Base-by-base conservation (phyloP, 2,329 filamentous ascomycete genomes). In the Colletotrichum spinosum region DNA sequence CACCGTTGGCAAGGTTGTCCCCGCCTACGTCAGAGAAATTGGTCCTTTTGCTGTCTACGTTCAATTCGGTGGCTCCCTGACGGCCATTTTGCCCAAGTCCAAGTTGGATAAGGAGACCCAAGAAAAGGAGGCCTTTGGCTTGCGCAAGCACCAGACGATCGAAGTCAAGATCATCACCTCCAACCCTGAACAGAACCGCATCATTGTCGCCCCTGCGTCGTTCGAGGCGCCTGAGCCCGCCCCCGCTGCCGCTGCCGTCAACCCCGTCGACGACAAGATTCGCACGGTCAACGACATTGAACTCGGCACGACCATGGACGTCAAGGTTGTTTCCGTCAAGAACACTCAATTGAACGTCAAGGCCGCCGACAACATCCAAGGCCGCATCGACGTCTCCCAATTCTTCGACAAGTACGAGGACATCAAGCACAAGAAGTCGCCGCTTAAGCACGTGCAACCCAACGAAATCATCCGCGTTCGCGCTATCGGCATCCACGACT, bases 351-450 rank as follows among this genome's bases (percentile, higher is more conserved):
- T 98, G 60, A 98, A 98, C 70, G 93, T 99, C 6, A 88, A 92
- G 70, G 84, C 98, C 55, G 91, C 93, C 48, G 93, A 97, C 73
- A 93, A 94, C 69, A 84, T 97, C 8, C 92, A 97, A 75, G 96
- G 95, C n/a, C 92, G 96, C 15, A 90, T 99, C 65, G 95, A 97
- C 73, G 88, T 96, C 6, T 97, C 96, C 1, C 93, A 98, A 75
- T 80, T 94, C 11, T 99, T 97, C 75, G 92, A 97, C 75, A 84
- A 84, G 10, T 97, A 92, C 90, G 91, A 97, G 51, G 90, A 95
- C 48, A 96, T 99, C 72, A 84, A 88, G 60, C 89, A 97, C 73
- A 87, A 90, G 63, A 97, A 95, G 77, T 84, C 88, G 35, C 95
- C 96, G 2, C 82, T 98, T n/a, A 83, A 84, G 60, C 85, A 86